Evolutionary conservation across 2,329 filamentous ascomycete genomes (phyloP), one percentile per base, ranked within the genome.

Genomic region (Aspergillus brasiliensis): DNA sequence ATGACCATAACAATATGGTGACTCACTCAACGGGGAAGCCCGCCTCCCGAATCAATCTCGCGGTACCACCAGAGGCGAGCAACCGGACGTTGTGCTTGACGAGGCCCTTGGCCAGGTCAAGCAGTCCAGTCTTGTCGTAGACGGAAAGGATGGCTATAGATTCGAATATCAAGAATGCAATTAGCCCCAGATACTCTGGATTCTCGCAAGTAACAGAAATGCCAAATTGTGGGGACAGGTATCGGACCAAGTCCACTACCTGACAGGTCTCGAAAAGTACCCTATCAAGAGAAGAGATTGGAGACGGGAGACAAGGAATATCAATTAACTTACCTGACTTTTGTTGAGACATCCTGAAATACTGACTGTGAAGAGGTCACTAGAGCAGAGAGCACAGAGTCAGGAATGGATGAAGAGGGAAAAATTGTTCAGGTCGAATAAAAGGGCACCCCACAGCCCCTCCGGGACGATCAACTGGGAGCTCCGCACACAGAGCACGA

Each of bases 71-170:
- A 59, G 94, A 98, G 57, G 95, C 95, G 60, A 99, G 85, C 67
- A 99, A 89, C 69, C 92, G 91, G 69, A 97, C 91, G 87, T 95
- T 89, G 74, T 96, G 87, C 83, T 94, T 86, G 74, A 91, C 86
- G 53, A 97, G 86, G 70, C 92, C 92, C 80, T 96, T 96, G 71
- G 92, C 92, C 69, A 97, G 84, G 80, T 97, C 93, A 68, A 97
- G 82, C 67, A 97, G 86, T 62, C 93, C 95, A 58, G 94, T 98
- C 88, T 99, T 99, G 85, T 99, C 92, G 77, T 95, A 98, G 83
- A 98, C 95, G 67, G 94, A 98, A 76, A 99, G 85, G 75, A 99
- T 98, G 68, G 95, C 95, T 83, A 56, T 61, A 58, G 27, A 55
- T 21, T 21, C 48, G 23, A 17, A 44, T 23, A 40, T n/a, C 44